Base-by-base conservation (phyloP, 805 yeast species). In the Lachancea kluyveri region DNA sequence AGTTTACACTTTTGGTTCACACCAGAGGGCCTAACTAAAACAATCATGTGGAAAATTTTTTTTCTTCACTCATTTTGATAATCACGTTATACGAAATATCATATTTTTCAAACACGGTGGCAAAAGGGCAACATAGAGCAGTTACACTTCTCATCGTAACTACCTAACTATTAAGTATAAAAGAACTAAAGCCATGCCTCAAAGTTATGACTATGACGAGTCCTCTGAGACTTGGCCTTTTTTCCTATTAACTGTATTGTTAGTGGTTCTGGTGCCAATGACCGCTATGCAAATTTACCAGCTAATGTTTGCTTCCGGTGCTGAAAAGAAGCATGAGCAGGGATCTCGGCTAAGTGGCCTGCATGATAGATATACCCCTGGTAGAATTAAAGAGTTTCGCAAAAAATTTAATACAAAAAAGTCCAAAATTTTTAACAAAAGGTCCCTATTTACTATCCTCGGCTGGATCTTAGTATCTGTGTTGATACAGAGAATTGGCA, bases 201-300 rank as follows among this genome's bases (percentile, higher is more conserved):
- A 45, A 26, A 52, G 45, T 40, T 58, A 58, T 32, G 61, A 58
- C 36, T 87, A 87, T 57, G 96, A 87, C 62, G 96, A 87, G 55
- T 75, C 76, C 40, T 78, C 88, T 30, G 92, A 84, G 48, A 85
- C 92, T 2, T 87, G 96, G 95, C 96, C 96, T 24, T 86, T 79
- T 55, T 88, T 88, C 51, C 72, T 81, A 31, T 57, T 83, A 50
- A 87, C 96, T 3, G 61, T 84, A 30, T 59, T 81, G 31, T 63
- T 82, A 16, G 72, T 82, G 38, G 72, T 77, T 12, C 65, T 84
- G 37, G 54, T 85, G 23, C 96, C 96, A 5, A 45, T 70, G 39
- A 77, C 86, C 8, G 35, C 68, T 10, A 26, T 41, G 27, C 59
- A 57, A 30, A 14, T 47, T n/a, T 51, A 40, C 37, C 37, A 37